Evolutionary conservation across 2,329 filamentous ascomycete genomes (phyloP), one percentile per base, ranked within the genome.

Genomic region (Fusarium luffae): DNA sequence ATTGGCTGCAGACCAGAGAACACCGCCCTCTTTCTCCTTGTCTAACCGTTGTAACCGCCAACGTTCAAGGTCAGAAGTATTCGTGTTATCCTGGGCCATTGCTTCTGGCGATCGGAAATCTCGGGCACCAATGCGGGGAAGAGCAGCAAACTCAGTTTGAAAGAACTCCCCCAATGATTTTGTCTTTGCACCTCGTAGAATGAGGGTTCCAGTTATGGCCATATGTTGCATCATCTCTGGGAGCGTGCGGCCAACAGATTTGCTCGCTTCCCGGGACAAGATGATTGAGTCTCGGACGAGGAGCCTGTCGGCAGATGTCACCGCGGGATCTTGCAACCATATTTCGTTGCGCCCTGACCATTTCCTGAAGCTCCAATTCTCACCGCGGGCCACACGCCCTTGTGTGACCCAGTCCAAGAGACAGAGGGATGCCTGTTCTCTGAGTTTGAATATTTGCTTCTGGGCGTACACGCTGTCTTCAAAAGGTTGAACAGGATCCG

Each of bases 321-420:
- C 68, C 3, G 73, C 73, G 65, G 76, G 66, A 4, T 78, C 74
- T 3, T 74, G 66, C 42, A 82, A 77, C 89, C 92, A 95, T n/a
- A 98, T 86, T 81, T 99, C 96, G 77, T 98, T 98, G 69, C 92
- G 87, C 12, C 93, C 94, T 62, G 85, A 88, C 89, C 96, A 98
- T 67, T 86, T 86, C 59, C 86, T 83, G 65, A 98, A 90, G 72
- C 90, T 90, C 96, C 96, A 99, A 68, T 93, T 86, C 81, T 99
- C 96, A 25, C 94, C 94, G 48, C 92, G 88, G 7, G 96, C 94
- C 7, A 86, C 88, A 19, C 96, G 89, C 10, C 96, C 96, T 76
- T 95, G 92, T 4, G 90, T 97, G 9, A 98, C 94, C 96, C 96
- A 99, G 79, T 99, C 96, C 47, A 97, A 83, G 4, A 97, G 85